Percentiles rank a stretch among this genome's conserved stretches.
phyloP scores from a whole-genome alignment of 352 stramenopile genomes.

The Thraustochytrium aureum region DNA sequence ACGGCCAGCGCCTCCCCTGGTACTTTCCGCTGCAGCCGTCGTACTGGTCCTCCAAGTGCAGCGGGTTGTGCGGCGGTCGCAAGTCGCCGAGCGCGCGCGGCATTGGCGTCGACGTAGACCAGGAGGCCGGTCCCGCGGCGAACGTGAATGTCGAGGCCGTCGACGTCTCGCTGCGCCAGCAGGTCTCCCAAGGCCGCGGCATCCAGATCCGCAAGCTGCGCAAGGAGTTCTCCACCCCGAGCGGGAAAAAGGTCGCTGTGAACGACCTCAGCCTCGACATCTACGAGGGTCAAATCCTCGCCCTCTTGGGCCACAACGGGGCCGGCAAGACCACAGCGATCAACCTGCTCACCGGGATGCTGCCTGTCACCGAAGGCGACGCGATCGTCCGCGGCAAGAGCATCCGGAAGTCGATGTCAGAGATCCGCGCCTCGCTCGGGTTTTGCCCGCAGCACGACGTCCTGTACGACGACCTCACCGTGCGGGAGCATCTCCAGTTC shows the following conservation, averaged over 20 bases:
- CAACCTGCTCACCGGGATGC: constrained; percentile 59
- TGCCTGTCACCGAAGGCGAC: constrained; percentile 57
- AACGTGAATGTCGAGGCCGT: background rate
- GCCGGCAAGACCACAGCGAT: constrained; percentile 63
- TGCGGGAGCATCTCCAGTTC: constrained; percentile 70
- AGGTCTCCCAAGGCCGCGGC: background rate
- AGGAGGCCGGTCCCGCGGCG: background rate
- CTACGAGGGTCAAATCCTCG: constrained; percentile 65
- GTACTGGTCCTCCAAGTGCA: constrained; percentile 68
- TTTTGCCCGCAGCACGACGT: constrained; percentile 80
- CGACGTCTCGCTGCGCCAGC: background rate
- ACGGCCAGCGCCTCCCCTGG: constrained; percentile 77
- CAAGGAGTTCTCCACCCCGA: constrained; percentile 39
- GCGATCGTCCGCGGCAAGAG: constrained; percentile 59
- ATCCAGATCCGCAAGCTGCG: constrained; percentile 8
- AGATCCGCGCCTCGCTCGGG: constrained; percentile 68
- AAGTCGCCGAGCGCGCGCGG: background rate
- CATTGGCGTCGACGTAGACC: background rate
- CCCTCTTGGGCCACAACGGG: constrained; percentile 62
- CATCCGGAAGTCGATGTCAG: constrained; percentile 62
- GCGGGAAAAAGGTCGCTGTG: constrained; percentile 78
- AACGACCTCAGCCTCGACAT: constrained; percentile 75
- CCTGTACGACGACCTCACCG: constrained; percentile 70
- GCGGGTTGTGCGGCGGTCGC: background rate
- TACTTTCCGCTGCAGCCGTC: constrained; percentile 82